Percentiles rank a stretch among this genome's conserved stretches.
phyloP scores from a whole-genome alignment of 192 early-diverging fungal species.

The Dissophora ornata region DNA sequence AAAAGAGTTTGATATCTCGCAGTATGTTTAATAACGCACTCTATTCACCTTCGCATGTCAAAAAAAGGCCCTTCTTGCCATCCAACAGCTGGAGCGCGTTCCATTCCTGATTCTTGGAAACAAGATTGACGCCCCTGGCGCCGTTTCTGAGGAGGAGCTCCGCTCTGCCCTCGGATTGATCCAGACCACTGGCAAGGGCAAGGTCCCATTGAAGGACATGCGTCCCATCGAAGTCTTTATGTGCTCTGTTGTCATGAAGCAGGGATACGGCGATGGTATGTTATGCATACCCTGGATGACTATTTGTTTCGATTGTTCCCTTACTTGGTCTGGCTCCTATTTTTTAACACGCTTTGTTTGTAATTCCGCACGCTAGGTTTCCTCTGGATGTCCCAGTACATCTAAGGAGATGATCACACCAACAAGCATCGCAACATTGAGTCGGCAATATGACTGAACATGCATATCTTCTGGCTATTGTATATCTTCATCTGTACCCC shows the following conservation, averaged over 20 bases:
- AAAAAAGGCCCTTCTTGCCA: constrained; percentile 83
- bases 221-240: constrained; percentile 99
- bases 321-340: background rate
- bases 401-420: constrained; percentile 56
- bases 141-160: constrained; percentile 94
- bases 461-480: too few relatives aligned
- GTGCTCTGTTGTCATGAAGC: constrained; percentile 98
- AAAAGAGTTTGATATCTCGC: too few relatives aligned
- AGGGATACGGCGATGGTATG: constrained; percentile 95
- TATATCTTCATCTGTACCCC: too few relatives aligned
- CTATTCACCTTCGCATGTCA: too few relatives aligned
- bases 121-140: constrained; percentile 96
- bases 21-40: background rate
- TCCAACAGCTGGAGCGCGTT: constrained; percentile 91
- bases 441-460: too few relatives aligned
- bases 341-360: too few relatives aligned
- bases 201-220: constrained; percentile 91
- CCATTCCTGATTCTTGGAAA: constrained; percentile 98
- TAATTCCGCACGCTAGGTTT: too few relatives aligned
- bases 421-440: too few relatives aligned
- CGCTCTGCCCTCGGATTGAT: constrained; percentile 89
- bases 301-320: background rate
- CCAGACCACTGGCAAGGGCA: constrained; percentile 99
- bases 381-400: constrained; percentile 90
- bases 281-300: too few relatives aligned